These are phyloP conservation scores for Lactifluus piperatus DNA, from an alignment of 768 basidiomycete species.

Conservation along the genomic window DNA sequence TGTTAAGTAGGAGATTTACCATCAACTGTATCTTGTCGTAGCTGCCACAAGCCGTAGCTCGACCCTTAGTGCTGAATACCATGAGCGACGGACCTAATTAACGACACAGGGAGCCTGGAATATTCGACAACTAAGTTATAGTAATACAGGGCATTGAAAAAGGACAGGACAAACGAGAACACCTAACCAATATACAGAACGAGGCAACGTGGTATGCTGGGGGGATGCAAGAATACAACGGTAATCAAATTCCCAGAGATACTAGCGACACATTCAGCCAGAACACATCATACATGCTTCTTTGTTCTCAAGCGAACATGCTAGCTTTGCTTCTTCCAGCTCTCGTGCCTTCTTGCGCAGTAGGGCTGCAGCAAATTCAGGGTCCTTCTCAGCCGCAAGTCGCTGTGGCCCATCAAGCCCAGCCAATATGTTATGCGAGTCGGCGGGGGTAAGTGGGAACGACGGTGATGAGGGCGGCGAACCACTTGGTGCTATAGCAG, in stretches of 20 bases:
- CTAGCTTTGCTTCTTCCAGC: constrained; percentile 69
- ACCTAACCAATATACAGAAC: neutral
- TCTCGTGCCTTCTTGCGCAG: constrained; percentile 62
- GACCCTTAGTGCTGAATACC: too few species aligned
- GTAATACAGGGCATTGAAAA: neutral
- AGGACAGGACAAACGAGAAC: neutral
- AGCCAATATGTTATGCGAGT: constrained; percentile 24
- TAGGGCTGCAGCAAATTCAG: constrained; percentile 76
- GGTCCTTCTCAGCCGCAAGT: constrained; percentile 49
- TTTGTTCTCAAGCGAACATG: constrained; percentile 88
- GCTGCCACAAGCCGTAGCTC: too few species aligned
- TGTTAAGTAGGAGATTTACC: too few species aligned
- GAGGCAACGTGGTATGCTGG: neutral
- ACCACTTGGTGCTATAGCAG: constrained; percentile 20
- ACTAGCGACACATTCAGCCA: constrained; percentile 36
- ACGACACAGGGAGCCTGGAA: neutral
- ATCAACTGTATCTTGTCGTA: too few species aligned
- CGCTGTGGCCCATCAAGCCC: constrained; percentile 42
- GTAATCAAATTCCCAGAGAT: neutral
- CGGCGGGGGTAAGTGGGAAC: constrained; percentile 19
- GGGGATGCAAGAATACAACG: neutral
- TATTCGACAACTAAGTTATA: neutral
- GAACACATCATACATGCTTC: constrained; percentile 93
- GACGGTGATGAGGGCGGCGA: constrained; percentile 26
- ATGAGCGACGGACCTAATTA: neutral